A percentile compares a stretch with the other conserved stretches of the same genome.
phyloP scores from a whole-genome alignment of 371 early-diverging fungal genomes.

The Lichtheimia ramosa region DNA sequence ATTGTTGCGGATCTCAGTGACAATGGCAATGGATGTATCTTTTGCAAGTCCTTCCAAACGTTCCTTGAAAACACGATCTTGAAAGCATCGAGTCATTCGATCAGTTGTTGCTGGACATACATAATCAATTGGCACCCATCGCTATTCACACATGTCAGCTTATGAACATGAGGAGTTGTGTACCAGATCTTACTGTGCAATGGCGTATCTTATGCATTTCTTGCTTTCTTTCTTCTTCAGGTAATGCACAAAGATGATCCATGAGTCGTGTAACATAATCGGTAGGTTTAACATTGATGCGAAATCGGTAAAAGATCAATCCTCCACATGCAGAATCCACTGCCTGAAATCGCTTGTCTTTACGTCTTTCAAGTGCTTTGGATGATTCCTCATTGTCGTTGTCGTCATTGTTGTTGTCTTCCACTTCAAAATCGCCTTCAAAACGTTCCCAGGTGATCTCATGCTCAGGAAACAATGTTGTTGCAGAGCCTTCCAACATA shows the following conservation, averaged over 20 bases:
- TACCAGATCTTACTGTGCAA: constrained; percentile 32
- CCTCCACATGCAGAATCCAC: constrained; percentile 60
- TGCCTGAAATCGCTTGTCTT: constrained; percentile 49
- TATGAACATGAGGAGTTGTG: too few relatives aligned
- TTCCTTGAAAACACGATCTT: constrained; percentile 24
- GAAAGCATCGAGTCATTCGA: constrained; percentile 33
- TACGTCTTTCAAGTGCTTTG: constrained; percentile 12
- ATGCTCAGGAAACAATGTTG: constrained; percentile 41
- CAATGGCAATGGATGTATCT: constrained; percentile 39
- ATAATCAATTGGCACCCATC: constrained; percentile 54
- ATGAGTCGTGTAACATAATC: constrained; percentile 42
- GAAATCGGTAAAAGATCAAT: constrained; percentile 51
- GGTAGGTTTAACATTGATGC: constrained; percentile 49
- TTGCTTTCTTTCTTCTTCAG: constrained; percentile 23
- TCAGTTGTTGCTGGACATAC: constrained; percentile 50
- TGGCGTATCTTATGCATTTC: constrained; percentile 27
- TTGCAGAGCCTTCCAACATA: constrained; percentile 39
- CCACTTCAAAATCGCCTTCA: constrained; percentile 45
- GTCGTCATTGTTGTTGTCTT: constrained; percentile 21
- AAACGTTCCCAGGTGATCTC: constrained; percentile 41
- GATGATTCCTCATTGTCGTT: constrained; percentile 6
- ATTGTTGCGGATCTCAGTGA: constrained; percentile 51
- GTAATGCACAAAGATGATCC: constrained; percentile 20
- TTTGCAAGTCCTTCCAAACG: constrained; percentile 15
- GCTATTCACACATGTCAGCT: constrained; percentile 16